Evolutionary conservation across 768 basidiomycete genomes (phyloP).

Genomic region (Leccinum subgranulosum): DNA sequence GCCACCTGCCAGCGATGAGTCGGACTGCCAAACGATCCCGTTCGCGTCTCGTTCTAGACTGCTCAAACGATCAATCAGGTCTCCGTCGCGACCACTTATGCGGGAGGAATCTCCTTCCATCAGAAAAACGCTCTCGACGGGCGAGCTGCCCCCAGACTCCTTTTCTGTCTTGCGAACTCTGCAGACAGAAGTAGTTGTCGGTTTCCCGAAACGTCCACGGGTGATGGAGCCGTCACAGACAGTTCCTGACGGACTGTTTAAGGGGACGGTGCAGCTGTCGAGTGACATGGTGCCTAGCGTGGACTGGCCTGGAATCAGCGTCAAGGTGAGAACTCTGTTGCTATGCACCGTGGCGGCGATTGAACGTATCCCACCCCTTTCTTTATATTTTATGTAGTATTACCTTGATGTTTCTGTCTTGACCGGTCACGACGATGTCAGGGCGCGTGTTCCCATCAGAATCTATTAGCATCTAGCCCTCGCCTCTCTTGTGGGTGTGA

Average conservation of each 20-base stretch:
- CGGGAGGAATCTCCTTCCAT: constrained; percentile 4
- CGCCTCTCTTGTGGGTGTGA: background rate
- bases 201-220: constrained; percentile 67
- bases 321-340: constrained; percentile 49
- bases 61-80: constrained; percentile 30
- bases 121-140: constrained; percentile 27
- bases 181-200: constrained; percentile 49
- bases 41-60: constrained; percentile 18
- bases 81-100: constrained; percentile 13
- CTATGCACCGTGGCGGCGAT: constrained; percentile 3
- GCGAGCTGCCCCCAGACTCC: constrained; percentile 15
- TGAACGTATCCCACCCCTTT: constrained; percentile 1
- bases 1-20: constrained; percentile 47
- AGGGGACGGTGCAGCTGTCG: constrained; percentile 52
- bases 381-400: constrained; percentile 43
- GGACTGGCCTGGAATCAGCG: constrained; percentile 63
- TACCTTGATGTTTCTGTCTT: constrained; percentile 70
- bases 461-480: constrained; percentile 38
- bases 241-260: constrained; percentile 68
- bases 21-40: constrained; percentile 22
- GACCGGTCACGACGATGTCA: constrained; percentile 58
- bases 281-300: constrained; percentile 62
- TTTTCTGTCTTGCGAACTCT: constrained; percentile 25
- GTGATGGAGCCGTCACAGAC: constrained; percentile 44
- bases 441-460: constrained; percentile 60